Evolutionary conservation across 2,329 filamentous ascomycete species (phyloP), one percentile per base, ranked within the genome.

Genomic region (Colletotrichum cordylinicola): DNA sequence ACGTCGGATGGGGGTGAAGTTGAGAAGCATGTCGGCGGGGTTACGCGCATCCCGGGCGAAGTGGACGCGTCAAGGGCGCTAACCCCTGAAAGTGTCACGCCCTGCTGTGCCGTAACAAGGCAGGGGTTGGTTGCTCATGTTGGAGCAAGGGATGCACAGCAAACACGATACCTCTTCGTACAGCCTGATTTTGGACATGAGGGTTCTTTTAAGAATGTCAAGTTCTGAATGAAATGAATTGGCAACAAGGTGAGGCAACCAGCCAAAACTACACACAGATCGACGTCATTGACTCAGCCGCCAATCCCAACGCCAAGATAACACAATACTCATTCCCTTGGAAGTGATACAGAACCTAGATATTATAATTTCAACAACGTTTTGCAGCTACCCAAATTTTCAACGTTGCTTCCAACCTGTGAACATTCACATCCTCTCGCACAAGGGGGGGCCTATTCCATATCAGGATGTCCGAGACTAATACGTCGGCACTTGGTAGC

Each of bases 121-220:
- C 43, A 8, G 43, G 43, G 43, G 0, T 48, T 4, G 43, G n/a
- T 48, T 8, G 2, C 2, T 13, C 43, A 21, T 3, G n/a, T 52
- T 52, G 43, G 43, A 52, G 12, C 43, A 52, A 21, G n/a, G 43
- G n/a, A 4, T 21, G 43, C 2, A n/a, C 43, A 52, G 43, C 43
- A 52, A 52, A 52, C 1, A 4, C 2, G 0, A 52, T 13, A 21
- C 0, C 0, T 52, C n/a, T 8, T n/a, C n/a, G 6, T 13, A 21
- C 43, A n/a, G 43, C 10, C n/a, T 48, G 43, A 48, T 8, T 21
- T 13, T 48, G n/a, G 10, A n/a, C 18, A 21, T 48, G 9, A 48
- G 18, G 3, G 8, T 43, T 48, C 3, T 48, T 48, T 43, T 18
- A 39, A 18, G 1, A 39, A 8, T 37, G 37, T 8, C 37, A 4